Evolutionary conservation across 352 stramenopile genomes (phyloP).

Genomic region (Phytophthora idaei): DNA sequence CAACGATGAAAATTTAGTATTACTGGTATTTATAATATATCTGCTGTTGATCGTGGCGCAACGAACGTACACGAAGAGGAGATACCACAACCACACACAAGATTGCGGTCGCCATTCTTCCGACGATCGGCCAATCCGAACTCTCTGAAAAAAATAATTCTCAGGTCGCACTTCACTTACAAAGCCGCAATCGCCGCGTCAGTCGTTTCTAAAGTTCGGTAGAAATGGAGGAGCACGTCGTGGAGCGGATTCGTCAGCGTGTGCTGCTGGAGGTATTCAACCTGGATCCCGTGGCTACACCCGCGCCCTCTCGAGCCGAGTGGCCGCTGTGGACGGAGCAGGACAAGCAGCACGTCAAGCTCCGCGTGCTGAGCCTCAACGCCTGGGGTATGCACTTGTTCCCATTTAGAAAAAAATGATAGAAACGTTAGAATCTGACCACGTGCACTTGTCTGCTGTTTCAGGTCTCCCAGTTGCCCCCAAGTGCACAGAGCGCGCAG

Average conservation of each 20-base stretch:
- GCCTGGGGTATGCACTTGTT: constrained; percentile 58
- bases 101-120: neutral
- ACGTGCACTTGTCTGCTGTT: neutral
- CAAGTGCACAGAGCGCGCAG: constrained; percentile 67
- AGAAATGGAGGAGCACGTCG: constrained; percentile 33
- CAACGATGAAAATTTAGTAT: neutral
- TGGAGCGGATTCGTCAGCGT: constrained; percentile 51
- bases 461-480: constrained; percentile 70
- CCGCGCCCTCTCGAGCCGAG: constrained; percentile 39
- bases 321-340: constrained; percentile 37
- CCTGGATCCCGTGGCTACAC: constrained; percentile 55
- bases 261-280: constrained; percentile 66
- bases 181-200: neutral
- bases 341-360: constrained; percentile 32
- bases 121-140: neutral
- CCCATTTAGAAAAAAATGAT: constrained; percentile 9
- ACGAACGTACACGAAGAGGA: neutral
- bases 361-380: constrained; percentile 79
- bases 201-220: constrained; percentile 13
- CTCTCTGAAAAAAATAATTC: neutral
- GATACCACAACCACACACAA: neutral
- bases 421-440: constrained; percentile 16
- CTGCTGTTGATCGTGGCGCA: neutral
- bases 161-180: neutral
- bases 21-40: neutral